Evolutionary conservation across 2,329 filamentous ascomycete species (phyloP), one percentile per base, ranked within the genome.

Genomic region (Nemania bipapillata): DNA sequence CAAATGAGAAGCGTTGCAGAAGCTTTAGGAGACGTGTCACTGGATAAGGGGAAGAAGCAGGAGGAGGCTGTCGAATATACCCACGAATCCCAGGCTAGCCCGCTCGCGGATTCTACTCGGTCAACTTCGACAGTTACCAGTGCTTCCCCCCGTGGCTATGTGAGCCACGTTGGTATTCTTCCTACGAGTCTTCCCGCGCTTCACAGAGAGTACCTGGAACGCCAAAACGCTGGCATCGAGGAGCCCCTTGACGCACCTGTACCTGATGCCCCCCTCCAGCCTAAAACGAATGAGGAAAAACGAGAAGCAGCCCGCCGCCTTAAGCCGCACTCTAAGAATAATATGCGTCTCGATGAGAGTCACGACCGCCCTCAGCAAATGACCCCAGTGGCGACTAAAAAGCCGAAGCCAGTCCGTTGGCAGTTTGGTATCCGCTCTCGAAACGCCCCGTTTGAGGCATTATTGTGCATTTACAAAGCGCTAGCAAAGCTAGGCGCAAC

Each of bases 401-500:
- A 92, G 79, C 82, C 86, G 4, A 94, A 92, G 77, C 92, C 92
- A 0, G 92, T 94, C 17, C 93, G 95, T 73, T 99, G 96, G 96
- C 96, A 99, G 79, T 99, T 99, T 78, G 96, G 96, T 65, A 99
- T 99, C 70, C 89, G 96, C 42, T 97, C 93, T 53, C 90, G 96
- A 56, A 99, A 98, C 77, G 92, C 93, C 64, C 96, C 96, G 0
- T 93, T 94, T 75, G 96, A 99, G 79, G 96, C 96, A 0, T 91
- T 99, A 80, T 84, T 97, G 28, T 97, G 95, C 76, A 96, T 99
- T 64, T 97, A 97, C 84, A 94, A 95, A 79, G 94, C 96, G 0
- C 84, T 99, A 50, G 86, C 90, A 69, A 94, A 94, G 73, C 90
- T 97, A 76, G 94, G 93, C 35, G 96, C 94, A 12, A 90, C 94